Evolutionary conservation across 2,329 filamentous ascomycete genomes (phyloP), one percentile per base, ranked within the genome.

Genomic region (Ophiostoma novo-ulmi): DNA sequence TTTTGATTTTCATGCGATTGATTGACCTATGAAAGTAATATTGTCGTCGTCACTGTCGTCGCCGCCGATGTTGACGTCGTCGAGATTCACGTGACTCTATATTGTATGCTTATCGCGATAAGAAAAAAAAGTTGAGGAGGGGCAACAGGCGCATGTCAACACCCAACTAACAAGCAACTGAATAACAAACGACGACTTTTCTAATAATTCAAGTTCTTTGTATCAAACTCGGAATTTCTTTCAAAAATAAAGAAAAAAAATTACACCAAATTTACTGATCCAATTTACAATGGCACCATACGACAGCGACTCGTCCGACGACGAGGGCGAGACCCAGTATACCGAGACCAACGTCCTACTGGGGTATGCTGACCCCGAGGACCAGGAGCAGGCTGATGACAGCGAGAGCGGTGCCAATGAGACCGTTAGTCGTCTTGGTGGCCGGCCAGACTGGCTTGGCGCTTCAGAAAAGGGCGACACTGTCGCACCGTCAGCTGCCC

Each of bases 271-370:
- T 22, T 10, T 22, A 22, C 3, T 11, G 3, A 38, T 20, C 36
- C 41, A 31, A 4, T 22, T 11, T 55, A 70, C 41, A 52, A 94
- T 93, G 91, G 84, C 89, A 71, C 84, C 88, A 20, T 96, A 97
- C 81, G 93, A 97, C 76, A 96, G 92, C 78, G 94, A 97, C 76
- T 93, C 90, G 1, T 88, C 84, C 38, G 91, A 87, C 63, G 89
- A 88, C 71, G 85, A 88, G 17, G 86, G 87, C 6, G 85, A 88
- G 26, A 61, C 52, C 20, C 71, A 72, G 63, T 93, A 88, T 73
- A 90, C 89, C 22, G 90, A 92, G 79, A 98, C 95, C 7, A 92
- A 91, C 74, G 93, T 97, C 1, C 87, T 97, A 1, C 85, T 99
- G 14, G 95, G 95, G 5, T 99, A 97, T 79, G 91, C 93, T 3